Evolutionary conservation across 345 rosid species (phyloP).

Genomic region (Rhizophora mangle): DNA sequence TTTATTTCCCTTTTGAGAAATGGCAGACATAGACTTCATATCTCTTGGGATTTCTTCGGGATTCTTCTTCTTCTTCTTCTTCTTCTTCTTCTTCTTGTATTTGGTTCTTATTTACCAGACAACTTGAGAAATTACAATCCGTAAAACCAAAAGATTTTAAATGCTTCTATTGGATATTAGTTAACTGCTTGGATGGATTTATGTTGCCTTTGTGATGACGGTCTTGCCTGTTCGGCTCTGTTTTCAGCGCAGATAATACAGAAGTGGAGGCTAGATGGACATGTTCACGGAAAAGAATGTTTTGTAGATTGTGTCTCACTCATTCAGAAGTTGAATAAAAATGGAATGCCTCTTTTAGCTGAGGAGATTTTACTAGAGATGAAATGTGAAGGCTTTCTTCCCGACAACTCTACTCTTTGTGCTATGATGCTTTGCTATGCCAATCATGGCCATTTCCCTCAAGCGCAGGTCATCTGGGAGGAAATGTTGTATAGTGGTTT

Average conservation of each 20-base stretch:
- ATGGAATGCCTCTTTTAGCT: constrained; percentile 39
- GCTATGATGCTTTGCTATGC: constrained; percentile 55
- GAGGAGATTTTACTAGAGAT: constrained; percentile 38
- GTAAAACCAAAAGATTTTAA: neutral
- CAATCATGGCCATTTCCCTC: constrained; percentile 37
- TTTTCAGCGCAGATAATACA: constrained; percentile 28
- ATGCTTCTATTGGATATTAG: neutral
- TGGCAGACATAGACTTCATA: neutral
- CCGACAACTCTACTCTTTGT: constrained; percentile 32
- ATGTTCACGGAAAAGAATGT: constrained; percentile 15
- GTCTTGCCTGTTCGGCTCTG: neutral
- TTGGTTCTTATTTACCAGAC: neutral
- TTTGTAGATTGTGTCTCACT: constrained; percentile 43
- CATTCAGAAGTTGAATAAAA: constrained; percentile 23
- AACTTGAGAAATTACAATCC: neutral
- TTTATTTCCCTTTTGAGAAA: too few species aligned
- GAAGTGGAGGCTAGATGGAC: constrained; percentile 25
- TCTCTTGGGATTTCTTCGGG: neutral
- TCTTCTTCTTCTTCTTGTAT: too few species aligned
- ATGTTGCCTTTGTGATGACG: neutral
- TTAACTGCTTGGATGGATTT: neutral
- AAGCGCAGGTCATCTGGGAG: constrained; percentile 48
- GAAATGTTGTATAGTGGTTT: constrained; percentile 45
- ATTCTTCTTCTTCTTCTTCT: neutral
- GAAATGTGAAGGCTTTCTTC: constrained; percentile 40